phyloP scores from a whole-genome alignment of 768 basidiomycete genomes.

The Boletales sp. region DNA sequence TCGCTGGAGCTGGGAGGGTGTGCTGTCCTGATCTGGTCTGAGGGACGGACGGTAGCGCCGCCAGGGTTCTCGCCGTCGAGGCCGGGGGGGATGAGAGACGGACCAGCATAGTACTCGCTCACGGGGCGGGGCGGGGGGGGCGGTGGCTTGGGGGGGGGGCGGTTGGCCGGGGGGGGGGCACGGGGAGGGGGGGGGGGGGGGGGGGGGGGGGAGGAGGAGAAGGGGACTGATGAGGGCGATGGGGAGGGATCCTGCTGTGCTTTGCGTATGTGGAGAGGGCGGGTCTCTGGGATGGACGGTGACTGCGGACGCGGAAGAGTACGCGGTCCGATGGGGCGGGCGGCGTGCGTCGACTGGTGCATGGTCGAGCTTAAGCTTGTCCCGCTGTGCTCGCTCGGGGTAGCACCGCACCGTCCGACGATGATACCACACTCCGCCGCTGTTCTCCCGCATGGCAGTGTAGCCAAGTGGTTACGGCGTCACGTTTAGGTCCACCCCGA shows the following conservation, averaged over 20 bases:
- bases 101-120: conserved; percentile 32
- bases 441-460: conserved; percentile 36
- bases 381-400: neutral
- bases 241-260: conserved; percentile 20
- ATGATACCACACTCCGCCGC: neutral
- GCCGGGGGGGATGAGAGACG: conserved; percentile 32
- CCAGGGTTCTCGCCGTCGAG: conserved; percentile 35
- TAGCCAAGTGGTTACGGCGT: conserved; percentile 61
- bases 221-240: conserved; percentile 27
- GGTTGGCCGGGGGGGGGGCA: conserved; percentile 24
- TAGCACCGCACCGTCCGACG: no score
- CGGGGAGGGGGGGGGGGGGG: conserved; percentile 32
- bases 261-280: conserved; percentile 44
- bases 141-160: conserved; percentile 32
- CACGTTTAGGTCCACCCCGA: conserved; percentile 46
- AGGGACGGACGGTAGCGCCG: conserved; percentile 42
- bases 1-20: conserved; percentile 25
- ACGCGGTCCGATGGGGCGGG: conserved; percentile 56
- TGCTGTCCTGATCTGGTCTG: conserved; percentile 33
- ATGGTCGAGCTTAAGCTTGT: conserved; percentile 20
- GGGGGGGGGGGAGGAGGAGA: conserved; percentile 30
- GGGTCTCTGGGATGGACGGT: conserved; percentile 35
- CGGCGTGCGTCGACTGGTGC: conserved; percentile 24
- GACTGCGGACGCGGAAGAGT: conserved; percentile 40
- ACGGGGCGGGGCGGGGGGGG: conserved; percentile 30